These are phyloP conservation scores for Lachnellula cervina DNA, from an alignment of 2,329 filamentous ascomycete genomes.

Conservation along the genomic window DNA sequence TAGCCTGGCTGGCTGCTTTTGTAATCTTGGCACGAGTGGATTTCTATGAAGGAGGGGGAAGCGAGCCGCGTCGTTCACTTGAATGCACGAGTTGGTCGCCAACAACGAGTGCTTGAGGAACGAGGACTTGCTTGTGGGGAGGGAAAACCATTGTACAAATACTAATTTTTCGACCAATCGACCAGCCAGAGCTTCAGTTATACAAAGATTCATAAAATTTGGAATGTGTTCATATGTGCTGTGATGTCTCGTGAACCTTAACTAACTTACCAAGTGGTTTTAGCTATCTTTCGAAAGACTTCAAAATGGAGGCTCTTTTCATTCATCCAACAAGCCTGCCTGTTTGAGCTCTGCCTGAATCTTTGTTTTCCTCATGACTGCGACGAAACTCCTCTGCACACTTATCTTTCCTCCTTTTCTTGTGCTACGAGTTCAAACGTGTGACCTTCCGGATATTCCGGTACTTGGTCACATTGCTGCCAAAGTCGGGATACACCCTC, in stretches of 20 bases:
- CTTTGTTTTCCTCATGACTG: too few species aligned
- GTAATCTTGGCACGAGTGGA: conserved; percentile 22
- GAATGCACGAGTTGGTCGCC: conserved; percentile 16
- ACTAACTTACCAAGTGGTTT: background rate
- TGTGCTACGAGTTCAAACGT: too few species aligned
- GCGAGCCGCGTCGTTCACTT: conserved; percentile 3
- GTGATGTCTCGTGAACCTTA: background rate
- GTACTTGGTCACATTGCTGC: too few species aligned
- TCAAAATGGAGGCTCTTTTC: background rate
- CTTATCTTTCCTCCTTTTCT: too few species aligned
- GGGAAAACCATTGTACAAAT: conserved; percentile 29
- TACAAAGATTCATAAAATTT: conserved; percentile 17
- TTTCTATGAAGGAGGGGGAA: conserved; percentile 11
- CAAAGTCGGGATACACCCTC: too few species aligned
- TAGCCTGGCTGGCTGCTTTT: conserved; percentile 29
- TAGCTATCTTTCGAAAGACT: background rate
- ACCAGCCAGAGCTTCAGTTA: conserved; percentile 29
- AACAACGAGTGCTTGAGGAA: conserved; percentile 14
- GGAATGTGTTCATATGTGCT: background rate
- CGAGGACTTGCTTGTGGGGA: conserved; percentile 15
- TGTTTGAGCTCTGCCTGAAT: background rate
- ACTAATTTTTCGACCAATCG: conserved; percentile 29
- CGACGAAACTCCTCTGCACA: too few species aligned
- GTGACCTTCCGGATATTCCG: too few species aligned
- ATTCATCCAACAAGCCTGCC: background rate